Base-by-base conservation (phyloP, 495 filamentous ascomycete species). In the Xylaria castorea region DNA sequence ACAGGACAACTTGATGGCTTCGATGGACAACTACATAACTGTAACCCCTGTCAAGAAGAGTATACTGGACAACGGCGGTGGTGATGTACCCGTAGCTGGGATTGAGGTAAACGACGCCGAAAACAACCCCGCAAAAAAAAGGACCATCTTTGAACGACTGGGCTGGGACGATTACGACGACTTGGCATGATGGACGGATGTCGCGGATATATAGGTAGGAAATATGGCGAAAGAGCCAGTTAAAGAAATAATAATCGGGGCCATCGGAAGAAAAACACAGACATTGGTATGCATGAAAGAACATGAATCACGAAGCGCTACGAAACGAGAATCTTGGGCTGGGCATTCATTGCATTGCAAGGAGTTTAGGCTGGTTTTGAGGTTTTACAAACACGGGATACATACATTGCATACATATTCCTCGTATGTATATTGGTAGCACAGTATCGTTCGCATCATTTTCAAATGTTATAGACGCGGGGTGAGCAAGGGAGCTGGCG, bases 111-210 rank as follows among this genome's bases (percentile, higher is more conserved):
- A 44, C 72, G 48, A 46, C 27, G 16, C 20, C 11, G 27, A 68
- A 53, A 66, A 67, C 27, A 66, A 72, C 3, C 69, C 72, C 0
- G 68, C 66, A 11, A 78, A 86, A 80, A 80, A 83, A 44, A 20
- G 67, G 76, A 84, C 82, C 22, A 92, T 97, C 60, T 97, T 92
- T 77, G 88, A 91, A 79, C 82, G 84, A 46, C 78, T 96, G 62
- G 92, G 94, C 60, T 93, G 94, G 94, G 91, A 92, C 76, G 88
- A 91, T 73, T 85, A 89, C 71, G 90, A 87, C 25, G 78, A 80
- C 14, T 51, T 80, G 44, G 63, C 57, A 22, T 80, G 27, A 64
- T 60, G 27, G 18, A 27, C 50, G 11, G 18, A 36, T 5, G 3
- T 7, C 34, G n/a, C n/a, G n/a, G n/a, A n/a, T n/a, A n/a, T n/a